Evolutionary conservation across 495 filamentous ascomycete genomes (phyloP), one percentile per base, ranked within the genome.

Genomic region (Xylaria palmicola): DNA sequence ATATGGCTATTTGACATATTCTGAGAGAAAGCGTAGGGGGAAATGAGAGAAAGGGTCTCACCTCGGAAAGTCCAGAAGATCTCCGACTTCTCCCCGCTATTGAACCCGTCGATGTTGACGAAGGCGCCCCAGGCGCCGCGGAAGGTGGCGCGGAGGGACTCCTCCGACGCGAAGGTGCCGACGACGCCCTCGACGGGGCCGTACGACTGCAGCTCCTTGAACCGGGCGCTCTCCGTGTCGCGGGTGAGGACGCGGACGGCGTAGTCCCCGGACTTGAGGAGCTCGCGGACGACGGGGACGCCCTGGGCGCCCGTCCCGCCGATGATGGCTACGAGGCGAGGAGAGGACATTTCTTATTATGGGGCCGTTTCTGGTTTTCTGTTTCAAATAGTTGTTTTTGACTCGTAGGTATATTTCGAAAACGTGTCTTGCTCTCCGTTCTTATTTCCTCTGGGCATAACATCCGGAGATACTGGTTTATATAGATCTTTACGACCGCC

Each of bases 281-380:
- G 73, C 4, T 73, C 79, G 57, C 70, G 66, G 60, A 84, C 69
- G 4, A 84, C 71, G 6, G 81, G 77, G 12, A 77, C 74, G 29
- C 82, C 82, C 64, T 85, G 82, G 59, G 81, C 83, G 8, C 82
- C 81, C 9, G 83, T 85, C 29, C 79, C 82, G 29, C 81, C 81
- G 47, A 85, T 75, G 37, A 82, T 67, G 45, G 79, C 73, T 48
- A 82, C 68, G 12, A 74, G 64, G 36, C 48, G 65, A 40, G 66
- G 52, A 15, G 60, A 32, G 9, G 74, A 59, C 73, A 74, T 74
- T 20, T 12, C 29, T 22, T 13, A 30, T 26, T 20, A n/a, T 19
- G 19, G 13, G 17, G 3, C 4, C 6, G 13, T 15, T 24, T 52
- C n/a, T n/a, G n/a, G n/a, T n/a, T 32, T 32, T 30, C n/a, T 50